Percentiles rank a stretch among this genome's conserved stretches.
Evolutionary conservation across 495 filamentous ascomycete species (phyloP).

Genomic region (Penicillium lagena): DNA sequence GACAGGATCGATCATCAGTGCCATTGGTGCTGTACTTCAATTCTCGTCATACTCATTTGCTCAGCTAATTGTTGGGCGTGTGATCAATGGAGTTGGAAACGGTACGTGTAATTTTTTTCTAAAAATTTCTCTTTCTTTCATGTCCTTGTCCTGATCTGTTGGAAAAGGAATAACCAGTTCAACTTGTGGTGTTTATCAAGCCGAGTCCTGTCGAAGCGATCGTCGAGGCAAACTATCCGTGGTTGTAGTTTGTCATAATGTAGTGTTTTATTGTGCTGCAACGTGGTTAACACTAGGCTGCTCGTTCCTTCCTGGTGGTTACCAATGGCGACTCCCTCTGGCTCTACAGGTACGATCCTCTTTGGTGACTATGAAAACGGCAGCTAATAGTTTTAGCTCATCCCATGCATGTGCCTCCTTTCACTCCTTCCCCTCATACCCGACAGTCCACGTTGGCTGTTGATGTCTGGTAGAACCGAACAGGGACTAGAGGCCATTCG

Average conservation of each 20-base stretch:
- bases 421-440: constrained; percentile 1
- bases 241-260: constrained; percentile 2
- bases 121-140: too few species aligned
- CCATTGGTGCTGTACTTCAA: constrained; percentile 48
- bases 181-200: not conserved
- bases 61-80: constrained; percentile 51
- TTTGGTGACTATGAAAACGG: too few species aligned
- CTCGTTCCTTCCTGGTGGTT: not conserved
- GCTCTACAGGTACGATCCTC: not conserved
- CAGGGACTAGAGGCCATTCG: not conserved
- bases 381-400: not conserved
- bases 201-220: not conserved
- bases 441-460: constrained; percentile 4
- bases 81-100: constrained; percentile 47
- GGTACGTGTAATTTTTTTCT: constrained; percentile 14
- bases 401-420: not conserved
- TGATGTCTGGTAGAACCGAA: not conserved
- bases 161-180: not conserved
- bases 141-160: too few species aligned
- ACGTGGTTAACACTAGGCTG: constrained; percentile 1
- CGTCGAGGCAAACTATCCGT: constrained; percentile 2
- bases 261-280: constrained; percentile 1
- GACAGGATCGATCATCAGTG: constrained; percentile 44
- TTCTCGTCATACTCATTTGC: constrained; percentile 39
- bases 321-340: constrained; percentile 3